Conservation (phyloP, 139 green algal species). For the Coelastrella sp. region DNA sequence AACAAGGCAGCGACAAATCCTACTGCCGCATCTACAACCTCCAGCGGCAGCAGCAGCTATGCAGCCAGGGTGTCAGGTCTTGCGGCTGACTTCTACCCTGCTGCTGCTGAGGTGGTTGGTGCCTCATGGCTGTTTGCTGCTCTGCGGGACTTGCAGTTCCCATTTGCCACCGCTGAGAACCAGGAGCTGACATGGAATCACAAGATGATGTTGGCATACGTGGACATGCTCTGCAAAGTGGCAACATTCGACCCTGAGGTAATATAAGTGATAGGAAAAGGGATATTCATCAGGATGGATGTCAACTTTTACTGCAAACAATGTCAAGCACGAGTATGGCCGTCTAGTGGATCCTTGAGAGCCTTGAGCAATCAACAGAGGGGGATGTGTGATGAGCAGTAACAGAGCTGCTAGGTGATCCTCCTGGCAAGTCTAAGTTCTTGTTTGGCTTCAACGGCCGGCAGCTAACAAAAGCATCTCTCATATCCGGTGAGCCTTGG, state of each 20-base stretch:
- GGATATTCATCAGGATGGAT: neutral
- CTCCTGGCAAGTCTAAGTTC: no score
- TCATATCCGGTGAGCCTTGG: no score
- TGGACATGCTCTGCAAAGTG: neutral
- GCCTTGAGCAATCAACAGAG: no score
- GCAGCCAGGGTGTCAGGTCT: neutral
- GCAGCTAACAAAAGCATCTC: no score
- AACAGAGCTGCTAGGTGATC: no score
- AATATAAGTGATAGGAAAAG: neutral
- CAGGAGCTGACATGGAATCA: neutral
- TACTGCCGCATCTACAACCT: neutral
- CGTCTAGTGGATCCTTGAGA: no score
- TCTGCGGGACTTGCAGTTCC: neutral
- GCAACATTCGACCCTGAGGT: slow-evolving; percentile 1
- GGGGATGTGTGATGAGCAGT: no score
- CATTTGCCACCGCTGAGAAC: neutral
- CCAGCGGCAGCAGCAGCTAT: neutral
- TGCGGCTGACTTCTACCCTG: neutral
- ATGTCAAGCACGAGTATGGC: neutral
- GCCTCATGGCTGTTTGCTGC: slow-evolving; percentile 4
- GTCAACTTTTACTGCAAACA: neutral
- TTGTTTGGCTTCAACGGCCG: no score
- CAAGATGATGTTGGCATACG: neutral
- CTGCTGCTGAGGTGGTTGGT: slow-evolving; percentile 7
- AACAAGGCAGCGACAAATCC: neutral